Conservation (phyloP, 495 filamentous ascomycete species). For the Parathielavia appendiculata region DNA sequence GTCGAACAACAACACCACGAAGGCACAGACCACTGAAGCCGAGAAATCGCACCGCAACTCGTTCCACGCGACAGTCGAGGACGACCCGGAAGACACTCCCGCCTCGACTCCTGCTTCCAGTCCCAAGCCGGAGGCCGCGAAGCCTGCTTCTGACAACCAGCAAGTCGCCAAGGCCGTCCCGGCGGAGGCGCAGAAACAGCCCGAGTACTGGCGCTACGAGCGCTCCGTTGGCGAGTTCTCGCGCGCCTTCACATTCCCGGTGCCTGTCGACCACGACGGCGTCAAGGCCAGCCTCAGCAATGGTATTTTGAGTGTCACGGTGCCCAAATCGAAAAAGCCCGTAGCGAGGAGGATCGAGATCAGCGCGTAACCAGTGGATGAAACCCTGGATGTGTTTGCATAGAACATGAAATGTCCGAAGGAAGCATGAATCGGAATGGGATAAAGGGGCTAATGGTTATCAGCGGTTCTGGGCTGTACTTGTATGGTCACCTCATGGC, state of each 20-base stretch:
- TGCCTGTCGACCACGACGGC: conserved; percentile 65
- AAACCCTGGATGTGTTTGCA: too few relatives aligned
- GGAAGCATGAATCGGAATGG: too few relatives aligned
- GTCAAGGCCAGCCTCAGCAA: conserved; percentile 62
- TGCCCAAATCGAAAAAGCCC: conserved; percentile 58
- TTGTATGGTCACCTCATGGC: too few relatives aligned
- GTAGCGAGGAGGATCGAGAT: conserved; percentile 7
- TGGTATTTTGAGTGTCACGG: conserved; percentile 59
- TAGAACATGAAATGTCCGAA: too few relatives aligned
- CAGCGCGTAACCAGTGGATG: neutral
- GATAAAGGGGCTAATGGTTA: too few relatives aligned
- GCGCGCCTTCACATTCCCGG: conserved; percentile 72
- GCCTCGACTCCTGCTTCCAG: neutral
- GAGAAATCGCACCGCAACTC: conserved; percentile 40
- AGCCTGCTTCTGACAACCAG: conserved; percentile 3
- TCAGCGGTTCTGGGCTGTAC: too few relatives aligned
- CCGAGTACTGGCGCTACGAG: conserved; percentile 72
- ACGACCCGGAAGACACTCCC: conserved; percentile 24
- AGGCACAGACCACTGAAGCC: conserved; percentile 10
- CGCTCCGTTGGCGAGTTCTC: conserved; percentile 75
- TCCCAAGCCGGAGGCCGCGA: conserved; percentile 12
- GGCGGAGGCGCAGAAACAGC: conserved; percentile 21
- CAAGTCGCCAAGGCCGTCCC: conserved; percentile 19
- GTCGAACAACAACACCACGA: conserved; percentile 10
- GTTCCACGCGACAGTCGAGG: conserved; percentile 31